Percentiles rank a stretch among this genome's conserved stretches.
These are phyloP conservation scores for Pleoardoris graminearum DNA, from an alignment of 2,329 filamentous ascomycete genomes.

Conservation along the genomic window DNA sequence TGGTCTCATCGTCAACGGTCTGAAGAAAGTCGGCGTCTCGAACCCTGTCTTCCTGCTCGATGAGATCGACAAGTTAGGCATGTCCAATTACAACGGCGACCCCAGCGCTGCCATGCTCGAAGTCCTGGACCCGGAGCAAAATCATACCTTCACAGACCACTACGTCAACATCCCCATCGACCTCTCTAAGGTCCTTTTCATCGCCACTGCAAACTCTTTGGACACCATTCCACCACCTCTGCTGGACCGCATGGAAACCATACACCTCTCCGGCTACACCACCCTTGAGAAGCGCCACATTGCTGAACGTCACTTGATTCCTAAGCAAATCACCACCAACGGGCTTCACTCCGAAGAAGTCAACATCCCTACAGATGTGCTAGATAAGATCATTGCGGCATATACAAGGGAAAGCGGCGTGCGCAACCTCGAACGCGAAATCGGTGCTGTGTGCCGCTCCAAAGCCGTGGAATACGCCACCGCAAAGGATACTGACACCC, in stretches of 20 bases:
- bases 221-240: constrained; percentile 95
- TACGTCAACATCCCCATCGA: constrained; percentile 96
- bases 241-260: constrained; percentile 96
- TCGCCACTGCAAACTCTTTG: constrained; percentile 91
- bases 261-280: constrained; percentile 91
- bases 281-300: constrained; percentile 97
- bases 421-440: constrained; percentile 92
- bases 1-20: constrained; percentile 85
- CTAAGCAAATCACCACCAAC: constrained; percentile 92
- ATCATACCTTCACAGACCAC: constrained; percentile 91
- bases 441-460: constrained; percentile 89
- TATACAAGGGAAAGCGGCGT: constrained; percentile 97
- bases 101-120: constrained; percentile 97
- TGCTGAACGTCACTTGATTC: constrained; percentile 87
- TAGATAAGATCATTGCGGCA: constrained; percentile 92
- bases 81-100: constrained; percentile 89
- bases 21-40: constrained; percentile 93
- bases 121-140: constrained; percentile 96
- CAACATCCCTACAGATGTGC: constrained; percentile 75
- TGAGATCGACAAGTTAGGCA: constrained; percentile 96
- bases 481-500: constrained; percentile 72
- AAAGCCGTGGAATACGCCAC: constrained; percentile 88
- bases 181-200: constrained; percentile 94
- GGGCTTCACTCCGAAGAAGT: constrained; percentile 78
- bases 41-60: constrained; percentile 96